Evolutionary conservation across 768 basidiomycete species (phyloP), one percentile per base, ranked within the genome.

Genomic region (Hygrocybe coccinea): DNA sequence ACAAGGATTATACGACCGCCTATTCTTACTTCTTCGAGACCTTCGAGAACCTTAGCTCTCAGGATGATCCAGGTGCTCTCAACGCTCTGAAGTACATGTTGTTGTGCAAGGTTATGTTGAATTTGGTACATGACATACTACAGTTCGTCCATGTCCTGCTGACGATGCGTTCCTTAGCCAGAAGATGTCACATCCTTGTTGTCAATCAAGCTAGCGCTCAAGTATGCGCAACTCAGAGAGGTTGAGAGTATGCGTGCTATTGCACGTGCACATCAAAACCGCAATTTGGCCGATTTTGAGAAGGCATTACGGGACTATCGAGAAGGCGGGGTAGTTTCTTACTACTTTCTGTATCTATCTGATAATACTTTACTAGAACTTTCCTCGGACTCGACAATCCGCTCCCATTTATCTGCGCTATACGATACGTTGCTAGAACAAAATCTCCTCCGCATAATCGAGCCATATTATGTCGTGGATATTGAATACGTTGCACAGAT

Each of bases 21-120:
- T 97, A 97, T 70, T 93, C 91, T 0, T 99, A 98, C 74, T 98
- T 97, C 73, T 93, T 91, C 62, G 95, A 98, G 72, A 86, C 93
- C 2, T 97, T 98, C 60, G 97, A 99, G 71, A 93, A 86, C 50
- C 76, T 93, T 60, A 83, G 83, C 39, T 69, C 84, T 1, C 87
- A 92, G 55, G 93, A 87, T 17, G 86, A 91, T 60, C 50, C 83
- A 39, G 77, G 72, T 0, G 92, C 93, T 1, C 76, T 97, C 17
- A 83, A 80, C 1, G 93, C 93, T 4, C 76, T 99, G 60, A 98
- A 99, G 72, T 98, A 99, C 71, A 97, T 98, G 95, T 78, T 97
- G 14, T 70, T 97, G 44, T 99, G 97, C 72, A 98, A 99, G 69
- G 87, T 99, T 67, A 99, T 99, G 95, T 77, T 98, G 59, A 93